Base-by-base conservation (phyloP, 2,329 filamentous ascomycete species). In the Camillea tinctor region DNA sequence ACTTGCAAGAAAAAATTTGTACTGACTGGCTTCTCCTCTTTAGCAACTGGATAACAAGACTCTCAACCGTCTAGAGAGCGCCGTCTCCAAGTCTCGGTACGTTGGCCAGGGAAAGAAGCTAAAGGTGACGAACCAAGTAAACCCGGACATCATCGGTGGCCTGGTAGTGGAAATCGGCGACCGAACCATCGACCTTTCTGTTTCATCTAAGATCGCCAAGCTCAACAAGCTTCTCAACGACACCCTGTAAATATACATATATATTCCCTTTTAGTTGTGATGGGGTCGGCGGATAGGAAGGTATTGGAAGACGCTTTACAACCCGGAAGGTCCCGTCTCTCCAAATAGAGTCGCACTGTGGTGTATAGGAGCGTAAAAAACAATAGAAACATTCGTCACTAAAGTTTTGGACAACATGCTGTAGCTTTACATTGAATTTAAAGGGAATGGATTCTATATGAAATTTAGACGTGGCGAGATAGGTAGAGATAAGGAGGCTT, bases 151-250 rank as follows among this genome's bases (percentile, higher is more conserved):
- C 75, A 81, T 96, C 68, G 95, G 95, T 69, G 95, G 95, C 64
- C 88, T 99, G 69, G 81, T 99, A 68, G 94, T 99, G 74, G 94
- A 98, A 83, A 90, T 98, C 70, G 94, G 93, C 74, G 94, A 98
- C 85, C 91, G 94, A 76, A 98, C 94, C 77, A 97, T 99, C 76
- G 95, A 99, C 81, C 90, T 97, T 71, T 95, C 90, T 80, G 93
- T 99, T 74, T 94, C 94, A 54, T 84, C 91, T 77, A 96, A 94
- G 86, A 90, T 99, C 80, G 86, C 91, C 78, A 96, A 93, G 88
- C 92, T 99, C 87, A 99, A 99, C 92, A 99, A 98, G 90, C 89
- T 97, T 77, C 90, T 99, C 76, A 93, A 86, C 71, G 95, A 99
- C 81, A 86, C 90, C 79, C 84, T 99, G 91, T 99, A 97, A 91